Percentiles rank a stretch among this genome's conserved stretches.
These are phyloP conservation scores for Angomonas ambiguus DNA, from an alignment of 208 protist genomes.

Conservation along the genomic window DNA sequence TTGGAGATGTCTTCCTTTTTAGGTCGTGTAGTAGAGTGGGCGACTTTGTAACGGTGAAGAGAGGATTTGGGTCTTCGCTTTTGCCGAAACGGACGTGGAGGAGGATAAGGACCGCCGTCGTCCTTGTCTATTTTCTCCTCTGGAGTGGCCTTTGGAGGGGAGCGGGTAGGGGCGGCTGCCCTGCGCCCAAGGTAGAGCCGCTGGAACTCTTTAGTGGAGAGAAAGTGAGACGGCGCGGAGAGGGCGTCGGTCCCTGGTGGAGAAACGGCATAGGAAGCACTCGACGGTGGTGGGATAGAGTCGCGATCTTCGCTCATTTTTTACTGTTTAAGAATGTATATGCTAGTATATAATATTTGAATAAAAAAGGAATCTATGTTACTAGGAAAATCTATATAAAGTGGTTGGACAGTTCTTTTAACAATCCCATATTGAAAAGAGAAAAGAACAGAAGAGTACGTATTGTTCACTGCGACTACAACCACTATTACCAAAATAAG, in stretches of 20 bases:
- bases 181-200: slow-evolving; percentile 30
- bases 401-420: no score
- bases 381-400: slow-evolving; percentile 3
- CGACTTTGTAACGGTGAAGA: background rate
- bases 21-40: background rate
- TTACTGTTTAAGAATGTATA: background rate
- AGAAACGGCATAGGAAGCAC: background rate
- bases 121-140: background rate
- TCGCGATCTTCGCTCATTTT: background rate
- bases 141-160: background rate
- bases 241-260: background rate
- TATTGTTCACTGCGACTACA: no score
- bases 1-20: slow-evolving; percentile 1
- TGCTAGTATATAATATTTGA: background rate
- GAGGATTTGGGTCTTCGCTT: background rate
- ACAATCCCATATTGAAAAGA: background rate
- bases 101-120: no score
- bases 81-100: background rate
- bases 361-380: background rate
- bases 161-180: background rate
- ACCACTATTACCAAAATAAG: no score
- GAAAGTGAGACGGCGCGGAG: slow-evolving; percentile 26
- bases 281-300: background rate
- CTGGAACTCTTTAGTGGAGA: slow-evolving; percentile 43
- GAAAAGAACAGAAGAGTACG: slow-evolving; percentile 1